Evolutionary conservation across 768 basidiomycete species (phyloP).

Genomic region (Termitomyces sp.): DNA sequence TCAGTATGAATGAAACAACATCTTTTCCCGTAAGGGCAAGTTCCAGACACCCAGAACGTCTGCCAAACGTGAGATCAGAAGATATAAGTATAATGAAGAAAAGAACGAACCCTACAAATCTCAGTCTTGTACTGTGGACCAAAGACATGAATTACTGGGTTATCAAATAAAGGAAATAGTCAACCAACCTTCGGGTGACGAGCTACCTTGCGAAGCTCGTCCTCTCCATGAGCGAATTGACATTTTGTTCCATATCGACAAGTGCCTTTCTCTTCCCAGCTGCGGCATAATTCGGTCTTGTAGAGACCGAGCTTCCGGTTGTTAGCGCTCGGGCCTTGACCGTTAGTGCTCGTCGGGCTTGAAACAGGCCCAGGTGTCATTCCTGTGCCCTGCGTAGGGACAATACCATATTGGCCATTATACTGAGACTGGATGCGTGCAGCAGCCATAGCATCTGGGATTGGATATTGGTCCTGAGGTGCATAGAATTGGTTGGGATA

Average conservation of each 20-base stretch:
- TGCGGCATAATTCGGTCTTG: constrained; percentile 87
- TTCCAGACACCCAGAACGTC: constrained; percentile 94
- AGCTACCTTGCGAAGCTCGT: constrained; percentile 78
- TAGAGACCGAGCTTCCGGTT: constrained; percentile 88
- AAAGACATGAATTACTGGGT: constrained; percentile 13
- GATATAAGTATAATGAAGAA: constrained; percentile 19
- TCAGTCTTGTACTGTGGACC: constrained; percentile 81
- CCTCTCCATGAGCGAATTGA: constrained; percentile 91
- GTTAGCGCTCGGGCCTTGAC: constrained; percentile 80
- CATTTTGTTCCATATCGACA: constrained; percentile 88
- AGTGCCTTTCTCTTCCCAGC: constrained; percentile 89
- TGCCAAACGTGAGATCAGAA: constrained; percentile 23
- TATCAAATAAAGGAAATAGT: constrained; percentile 2
- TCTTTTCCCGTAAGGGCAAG: constrained; percentile 88
- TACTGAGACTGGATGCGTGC: constrained; percentile 66
- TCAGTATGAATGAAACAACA: constrained; percentile 95
- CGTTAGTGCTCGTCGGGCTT: constrained; percentile 39
- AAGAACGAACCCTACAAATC: constrained; percentile 68
- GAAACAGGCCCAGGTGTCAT: constrained; percentile 30
- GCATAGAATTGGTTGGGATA: constrained; percentile 72
- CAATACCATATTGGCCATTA: constrained; percentile 42
- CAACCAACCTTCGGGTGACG: constrained; percentile 80
- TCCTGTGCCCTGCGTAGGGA: constrained; percentile 25
- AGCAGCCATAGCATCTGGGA: constrained; percentile 46
- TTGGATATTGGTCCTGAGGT: constrained; percentile 52